These are phyloP conservation scores for Lactuca sativa DNA, from an alignment of 129 eudicot species.

Conservation along the genomic window DNA sequence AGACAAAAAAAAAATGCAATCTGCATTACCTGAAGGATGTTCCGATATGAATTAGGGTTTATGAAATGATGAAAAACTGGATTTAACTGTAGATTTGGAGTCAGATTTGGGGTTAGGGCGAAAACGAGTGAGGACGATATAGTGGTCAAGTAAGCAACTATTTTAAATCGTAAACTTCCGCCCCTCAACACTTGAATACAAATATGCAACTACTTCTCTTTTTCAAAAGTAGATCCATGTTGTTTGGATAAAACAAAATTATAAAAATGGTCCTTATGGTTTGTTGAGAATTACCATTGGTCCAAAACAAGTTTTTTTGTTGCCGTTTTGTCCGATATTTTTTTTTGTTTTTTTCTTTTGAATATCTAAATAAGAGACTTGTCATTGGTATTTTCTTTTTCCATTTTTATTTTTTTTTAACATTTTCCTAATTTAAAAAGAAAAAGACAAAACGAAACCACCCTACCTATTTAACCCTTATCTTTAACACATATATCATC, in stretches of 20 bases:
- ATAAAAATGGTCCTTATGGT: no score
- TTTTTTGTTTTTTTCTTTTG: no score
- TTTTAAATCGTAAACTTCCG: conserved; percentile 19
- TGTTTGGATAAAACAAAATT: not conserved
- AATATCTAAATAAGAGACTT: no score
- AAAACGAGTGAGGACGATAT: conserved; percentile 10
- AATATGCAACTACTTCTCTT: not conserved
- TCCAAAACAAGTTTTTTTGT: no score
- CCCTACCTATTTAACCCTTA: no score
- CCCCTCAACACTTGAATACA: conserved; percentile 12
- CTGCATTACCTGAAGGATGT: conserved; percentile 13
- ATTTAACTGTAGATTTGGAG: conserved; percentile 2
- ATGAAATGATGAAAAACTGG: not conserved
- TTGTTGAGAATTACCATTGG: no score
- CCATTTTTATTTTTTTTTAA: no score
- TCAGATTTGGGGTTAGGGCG: conserved; percentile 20
- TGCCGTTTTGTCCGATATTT: no score
- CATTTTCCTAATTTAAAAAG: no score
- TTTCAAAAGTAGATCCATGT: not conserved
- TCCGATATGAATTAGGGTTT: conserved; percentile 4
- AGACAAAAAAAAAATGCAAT: not conserved
- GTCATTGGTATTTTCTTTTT: no score
- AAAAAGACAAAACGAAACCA: no score
- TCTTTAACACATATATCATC: no score
- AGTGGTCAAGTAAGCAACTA: conserved; percentile 6